phyloP scores from a whole-genome alignment of 2,329 filamentous ascomycete genomes.

The Pseudogymnoascus sp. region DNA sequence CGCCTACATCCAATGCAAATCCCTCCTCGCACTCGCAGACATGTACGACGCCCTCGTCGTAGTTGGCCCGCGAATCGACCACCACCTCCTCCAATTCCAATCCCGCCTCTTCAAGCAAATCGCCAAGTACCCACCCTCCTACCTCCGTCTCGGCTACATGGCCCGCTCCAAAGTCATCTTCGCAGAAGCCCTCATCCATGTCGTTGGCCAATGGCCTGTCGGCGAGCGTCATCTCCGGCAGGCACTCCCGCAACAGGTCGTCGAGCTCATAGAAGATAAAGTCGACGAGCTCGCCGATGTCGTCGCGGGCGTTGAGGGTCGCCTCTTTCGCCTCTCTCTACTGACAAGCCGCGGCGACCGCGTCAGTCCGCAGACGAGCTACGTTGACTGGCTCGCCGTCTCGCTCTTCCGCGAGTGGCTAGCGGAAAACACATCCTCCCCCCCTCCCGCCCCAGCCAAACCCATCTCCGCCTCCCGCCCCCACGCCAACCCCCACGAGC shows the following conservation, averaged over 20 bases:
- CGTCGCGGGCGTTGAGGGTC: slow-evolving; percentile 69
- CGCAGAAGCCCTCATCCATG: slow-evolving; percentile 81
- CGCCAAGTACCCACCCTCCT: slow-evolving; percentile 88
- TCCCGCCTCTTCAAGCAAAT: slow-evolving; percentile 91
- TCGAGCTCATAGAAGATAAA: slow-evolving; percentile 91
- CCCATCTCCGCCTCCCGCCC: slow-evolving; percentile 30
- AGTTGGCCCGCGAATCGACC: slow-evolving; percentile 81
- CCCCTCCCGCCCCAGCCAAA: slow-evolving; percentile 42
- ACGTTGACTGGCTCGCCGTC: slow-evolving; percentile 83
- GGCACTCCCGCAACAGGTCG: slow-evolving; percentile 62
- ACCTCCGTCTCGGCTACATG: slow-evolving; percentile 81
- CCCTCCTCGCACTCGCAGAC: slow-evolving; percentile 78
- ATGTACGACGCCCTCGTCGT: slow-evolving; percentile 87
- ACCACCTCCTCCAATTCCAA: slow-evolving; percentile 88
- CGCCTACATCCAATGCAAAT: slow-evolving; percentile 90
- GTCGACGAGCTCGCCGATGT: slow-evolving; percentile 83
- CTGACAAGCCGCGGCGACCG: slow-evolving; percentile 74
- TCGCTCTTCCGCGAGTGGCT: slow-evolving; percentile 88
- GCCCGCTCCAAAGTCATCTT: slow-evolving; percentile 77
- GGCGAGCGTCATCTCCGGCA: slow-evolving; percentile 69
- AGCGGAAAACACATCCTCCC: slow-evolving; percentile 76
- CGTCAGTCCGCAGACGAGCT: slow-evolving; percentile 68
- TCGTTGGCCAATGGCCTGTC: slow-evolving; percentile 87
- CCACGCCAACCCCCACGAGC: slow-evolving; percentile 16
- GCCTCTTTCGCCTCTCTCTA: slow-evolving; percentile 72